Percentiles rank a stretch among this genome's conserved stretches.
Evolutionary conservation across 148 eudicot genomes (phyloP).

Genomic region (Pouteria glomerata): DNA sequence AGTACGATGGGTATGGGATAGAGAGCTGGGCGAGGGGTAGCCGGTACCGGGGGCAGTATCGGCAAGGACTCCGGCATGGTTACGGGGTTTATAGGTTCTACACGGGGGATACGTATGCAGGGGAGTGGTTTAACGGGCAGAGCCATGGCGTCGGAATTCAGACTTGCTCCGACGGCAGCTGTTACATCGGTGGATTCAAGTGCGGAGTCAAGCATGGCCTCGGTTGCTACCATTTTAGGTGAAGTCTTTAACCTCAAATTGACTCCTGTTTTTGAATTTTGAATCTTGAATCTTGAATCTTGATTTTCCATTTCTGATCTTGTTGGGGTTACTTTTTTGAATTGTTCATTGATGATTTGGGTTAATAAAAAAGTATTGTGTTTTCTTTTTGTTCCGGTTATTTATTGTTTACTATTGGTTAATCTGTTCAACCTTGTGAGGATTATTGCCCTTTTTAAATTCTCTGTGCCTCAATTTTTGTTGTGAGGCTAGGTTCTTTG

Average conservation of each 20-base stretch:
- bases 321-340: not conserved
- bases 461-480: no score
- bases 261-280: not conserved
- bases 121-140: conserved; percentile 85
- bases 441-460: not conserved
- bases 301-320: not conserved
- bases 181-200: conserved; percentile 72
- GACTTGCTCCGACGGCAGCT: conserved; percentile 81
- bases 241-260: not conserved
- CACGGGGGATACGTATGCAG: conserved; percentile 72
- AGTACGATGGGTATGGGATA: conserved; percentile 81
- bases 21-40: conserved; percentile 94
- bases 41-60: conserved; percentile 67
- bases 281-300: conserved; percentile 2
- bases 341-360: not conserved
- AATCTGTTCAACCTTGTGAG: conserved; percentile 3
- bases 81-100: conserved; percentile 73
- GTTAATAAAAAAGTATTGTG: not conserved
- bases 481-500: not conserved
- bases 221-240: conserved; percentile 92
- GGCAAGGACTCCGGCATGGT: conserved; percentile 72
- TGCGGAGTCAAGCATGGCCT: conserved; percentile 82
- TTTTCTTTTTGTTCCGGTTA: not conserved
- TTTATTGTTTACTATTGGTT: not conserved
- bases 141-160: conserved; percentile 81